A percentile compares a stretch with the other conserved stretches of the same genome.
These are phyloP conservation scores for Poteriospumella lacustris DNA, from an alignment of 108 stramenopile genomes.

Conservation along the genomic window DNA sequence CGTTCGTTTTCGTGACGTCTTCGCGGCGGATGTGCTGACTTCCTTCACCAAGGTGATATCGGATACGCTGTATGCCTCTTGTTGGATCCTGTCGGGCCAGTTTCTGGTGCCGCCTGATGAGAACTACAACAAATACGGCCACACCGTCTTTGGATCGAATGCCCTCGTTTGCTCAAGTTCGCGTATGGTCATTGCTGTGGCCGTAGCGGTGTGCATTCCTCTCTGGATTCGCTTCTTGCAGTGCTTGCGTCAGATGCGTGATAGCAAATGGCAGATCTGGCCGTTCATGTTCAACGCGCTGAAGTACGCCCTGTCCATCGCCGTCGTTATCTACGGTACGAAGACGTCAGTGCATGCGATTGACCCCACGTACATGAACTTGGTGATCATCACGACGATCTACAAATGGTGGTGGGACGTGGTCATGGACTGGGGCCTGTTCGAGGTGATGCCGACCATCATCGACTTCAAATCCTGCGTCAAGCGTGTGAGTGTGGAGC, in stretches of 20 bases:
- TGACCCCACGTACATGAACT: constrained; percentile 69
- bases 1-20: constrained; percentile 73
- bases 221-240: constrained; percentile 82
- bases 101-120: constrained; percentile 49
- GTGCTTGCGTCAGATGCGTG: constrained; percentile 72
- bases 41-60: constrained; percentile 85
- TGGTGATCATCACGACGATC: constrained; percentile 70
- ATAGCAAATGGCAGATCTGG: constrained; percentile 65
- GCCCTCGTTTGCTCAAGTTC: no score
- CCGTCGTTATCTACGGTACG: background rate
- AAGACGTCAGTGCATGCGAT: constrained; percentile 51
- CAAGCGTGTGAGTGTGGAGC: no score
- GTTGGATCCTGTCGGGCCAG: constrained; percentile 74
- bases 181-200: no score
- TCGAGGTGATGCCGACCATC: background rate
- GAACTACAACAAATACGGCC: no score
- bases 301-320: constrained; percentile 72
- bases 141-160: no score
- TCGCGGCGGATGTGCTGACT: constrained; percentile 53
- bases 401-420: constrained; percentile 83
- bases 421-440: constrained; percentile 77
- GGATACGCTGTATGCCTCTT: constrained; percentile 74
- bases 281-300: constrained; percentile 77
- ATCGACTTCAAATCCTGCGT: no score
- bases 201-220: no score